Conservation (phyloP, 2,329 filamentous ascomycete species). For the Ceratocystis smalleyi region DNA sequence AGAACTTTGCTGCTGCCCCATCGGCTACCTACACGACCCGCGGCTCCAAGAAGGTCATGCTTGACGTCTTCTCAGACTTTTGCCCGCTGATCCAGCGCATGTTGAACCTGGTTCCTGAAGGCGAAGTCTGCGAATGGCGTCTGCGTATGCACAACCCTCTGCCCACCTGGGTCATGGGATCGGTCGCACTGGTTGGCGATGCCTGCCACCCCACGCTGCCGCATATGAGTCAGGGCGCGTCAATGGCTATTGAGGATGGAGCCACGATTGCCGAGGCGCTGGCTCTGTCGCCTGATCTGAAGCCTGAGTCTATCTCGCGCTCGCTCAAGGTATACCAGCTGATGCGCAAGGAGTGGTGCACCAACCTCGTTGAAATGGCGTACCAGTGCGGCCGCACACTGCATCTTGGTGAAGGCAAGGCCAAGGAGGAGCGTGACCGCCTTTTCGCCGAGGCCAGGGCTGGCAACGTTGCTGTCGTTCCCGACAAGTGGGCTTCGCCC, state of each 20-base stretch:
- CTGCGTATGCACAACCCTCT: slow-evolving; percentile 43
- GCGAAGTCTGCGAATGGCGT: slow-evolving; percentile 50
- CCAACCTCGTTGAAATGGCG: slow-evolving; percentile 38
- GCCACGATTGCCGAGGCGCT: slow-evolving; percentile 43
- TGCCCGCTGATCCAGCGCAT: slow-evolving; percentile 43
- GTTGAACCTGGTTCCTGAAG: slow-evolving; percentile 44
- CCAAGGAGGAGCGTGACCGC: slow-evolving; percentile 42
- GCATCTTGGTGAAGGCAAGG: slow-evolving; percentile 42
- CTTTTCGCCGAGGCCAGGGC: slow-evolving; percentile 37
- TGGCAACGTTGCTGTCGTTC: slow-evolving; percentile 35
- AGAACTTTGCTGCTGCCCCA: slow-evolving; percentile 42
- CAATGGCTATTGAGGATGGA: slow-evolving; percentile 53
- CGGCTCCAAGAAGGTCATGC: slow-evolving; percentile 45
- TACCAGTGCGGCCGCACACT: slow-evolving; percentile 37
- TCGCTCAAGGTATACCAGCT: slow-evolving; percentile 40
- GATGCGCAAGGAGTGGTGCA: slow-evolving; percentile 40
- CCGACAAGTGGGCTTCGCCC: slow-evolving; percentile 56
- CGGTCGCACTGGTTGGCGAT: slow-evolving; percentile 44
- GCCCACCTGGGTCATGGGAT: slow-evolving; percentile 41
- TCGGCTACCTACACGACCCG: slow-evolving; percentile 47
- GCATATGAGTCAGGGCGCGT: slow-evolving; percentile 51
- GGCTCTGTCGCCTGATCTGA: slow-evolving; percentile 25
- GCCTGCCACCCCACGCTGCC: slow-evolving; percentile 53
- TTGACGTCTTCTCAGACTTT: slow-evolving; percentile 46
- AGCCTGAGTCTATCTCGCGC: slow-evolving; percentile 29